Percentiles rank a stretch among this genome's conserved stretches.
Evolutionary conservation across 345 rosid genomes (phyloP).

Genomic region (Punica granatum): DNA sequence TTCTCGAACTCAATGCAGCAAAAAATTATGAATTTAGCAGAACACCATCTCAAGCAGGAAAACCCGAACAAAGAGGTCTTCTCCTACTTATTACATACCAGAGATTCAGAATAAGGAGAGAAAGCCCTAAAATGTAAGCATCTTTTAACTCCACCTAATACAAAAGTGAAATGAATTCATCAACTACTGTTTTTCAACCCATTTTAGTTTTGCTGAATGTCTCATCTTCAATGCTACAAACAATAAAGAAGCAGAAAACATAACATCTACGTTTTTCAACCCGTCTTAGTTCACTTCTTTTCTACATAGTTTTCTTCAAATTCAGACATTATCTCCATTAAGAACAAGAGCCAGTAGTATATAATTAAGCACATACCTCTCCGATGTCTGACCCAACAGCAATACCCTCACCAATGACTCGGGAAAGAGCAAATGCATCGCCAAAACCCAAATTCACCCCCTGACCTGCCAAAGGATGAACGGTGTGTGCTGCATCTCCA

Average conservation of each 20-base stretch:
- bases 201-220: background rate
- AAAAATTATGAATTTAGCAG: background rate
- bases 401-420: conserved; percentile 58
- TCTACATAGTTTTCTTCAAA: background rate
- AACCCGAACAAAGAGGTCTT: background rate
- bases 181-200: background rate
- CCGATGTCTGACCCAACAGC: conserved; percentile 83
- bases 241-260: background rate
- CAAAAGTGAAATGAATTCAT: background rate
- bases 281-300: too few relatives aligned
- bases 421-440: conserved; percentile 72
- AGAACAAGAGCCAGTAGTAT: background rate
- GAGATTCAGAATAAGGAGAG: too few relatives aligned
- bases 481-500: conserved; percentile 95
- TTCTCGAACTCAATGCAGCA: background rate
- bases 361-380: conserved; percentile 45
- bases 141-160: background rate
- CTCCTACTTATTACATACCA: background rate
- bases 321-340: background rate
- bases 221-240: background rate
- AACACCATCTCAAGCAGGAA: background rate
- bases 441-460: conserved; percentile 94
- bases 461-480: conserved; percentile 97
- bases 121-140: background rate
- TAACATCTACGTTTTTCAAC: background rate